A percentile compares a stretch with the other conserved stretches of the same genome.
These are phyloP conservation scores for Penicillium desertorum DNA, from an alignment of 495 filamentous ascomycete species.

Conservation along the genomic window DNA sequence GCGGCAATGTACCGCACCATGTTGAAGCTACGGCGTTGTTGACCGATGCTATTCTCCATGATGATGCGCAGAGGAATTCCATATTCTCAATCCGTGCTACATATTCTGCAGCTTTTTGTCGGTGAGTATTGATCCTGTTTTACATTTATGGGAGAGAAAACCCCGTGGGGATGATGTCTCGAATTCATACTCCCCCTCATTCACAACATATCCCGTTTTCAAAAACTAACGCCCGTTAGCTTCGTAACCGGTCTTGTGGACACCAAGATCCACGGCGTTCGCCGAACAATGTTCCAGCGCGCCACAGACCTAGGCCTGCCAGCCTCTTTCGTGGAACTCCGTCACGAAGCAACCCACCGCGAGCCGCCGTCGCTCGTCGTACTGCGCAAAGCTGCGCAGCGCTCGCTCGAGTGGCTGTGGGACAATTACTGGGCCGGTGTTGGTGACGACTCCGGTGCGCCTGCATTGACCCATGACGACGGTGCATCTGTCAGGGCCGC, in stretches of 20 bases:
- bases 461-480: slow-evolving; percentile 16
- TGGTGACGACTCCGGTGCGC: slow-evolving; percentile 16
- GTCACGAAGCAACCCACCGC: slow-evolving; percentile 88
- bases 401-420: slow-evolving; percentile 85
- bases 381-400: slow-evolving; percentile 61
- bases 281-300: slow-evolving; percentile 77
- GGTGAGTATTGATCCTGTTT: slow-evolving; percentile 39
- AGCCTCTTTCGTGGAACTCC: slow-evolving; percentile 80
- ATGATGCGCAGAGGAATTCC: slow-evolving; percentile 53
- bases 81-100: slow-evolving; percentile 56
- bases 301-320: slow-evolving; percentile 76
- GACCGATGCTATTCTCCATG: slow-evolving; percentile 69
- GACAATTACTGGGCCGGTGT: slow-evolving; percentile 70
- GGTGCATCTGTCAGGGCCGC: slow-evolving; percentile 19
- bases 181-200: neutral
- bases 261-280: slow-evolving; percentile 63
- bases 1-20: slow-evolving; percentile 76
- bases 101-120: slow-evolving; percentile 60
- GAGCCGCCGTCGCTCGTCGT: slow-evolving; percentile 73
- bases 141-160: neutral
- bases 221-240: slow-evolving; percentile 40
- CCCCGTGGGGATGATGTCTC: neutral
- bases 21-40: slow-evolving; percentile 80
- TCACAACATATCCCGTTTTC: neutral
- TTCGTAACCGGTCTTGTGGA: slow-evolving; percentile 91